Evolutionary conservation across 306 rosid species (phyloP), one percentile per base, ranked within the genome.

Genomic region (Prunus mume): DNA sequence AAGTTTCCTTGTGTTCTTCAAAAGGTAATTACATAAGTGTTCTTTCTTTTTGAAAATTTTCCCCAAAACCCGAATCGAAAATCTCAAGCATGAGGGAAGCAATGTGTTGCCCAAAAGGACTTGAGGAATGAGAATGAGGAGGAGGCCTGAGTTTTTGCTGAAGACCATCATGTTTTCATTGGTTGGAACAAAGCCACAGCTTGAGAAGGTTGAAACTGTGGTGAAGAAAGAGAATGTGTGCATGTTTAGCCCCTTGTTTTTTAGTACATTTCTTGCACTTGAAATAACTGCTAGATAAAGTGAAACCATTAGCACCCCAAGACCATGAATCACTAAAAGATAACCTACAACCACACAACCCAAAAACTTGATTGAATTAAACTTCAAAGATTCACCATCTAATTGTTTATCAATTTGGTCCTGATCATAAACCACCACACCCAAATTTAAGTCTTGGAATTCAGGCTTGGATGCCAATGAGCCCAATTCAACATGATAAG

Each of bases 111-210:
- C 97, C 2, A 91, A 49, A 50, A 91, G 85, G 9, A 82, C 57
- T 7, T 83, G 89, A 52, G 92, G 83, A 30, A 85, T 75, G 1
- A 91, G 80, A 32, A 91, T 78, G 0, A 91, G 60, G 12, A 87
- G 81, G 17, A 89, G 81, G 27, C 87, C 92, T 0, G 87, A 86
- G 56, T 91, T 85, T 43, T 71, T 62, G 9, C 68, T 71, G 66
- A 87, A 91, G 11, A 85, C 86, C 18, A 86, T 11, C 97, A 89
- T 87, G 84, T 89, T 91, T 25, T 91, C 97, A n/a, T 86, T 91
- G 13, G 93, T 91, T 3, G 93, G 97, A n/a, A 91, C 54, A 50
- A 79, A 89, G 3, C 93, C 97, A 78, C 97, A 89, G 8, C 79
- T 89, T 12, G 90, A 68, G 67, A 91, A 91, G 12, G 91, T 86